Conservation (phyloP, 352 stramenopile genomes). For the Globisporangium nagaii region DNA sequence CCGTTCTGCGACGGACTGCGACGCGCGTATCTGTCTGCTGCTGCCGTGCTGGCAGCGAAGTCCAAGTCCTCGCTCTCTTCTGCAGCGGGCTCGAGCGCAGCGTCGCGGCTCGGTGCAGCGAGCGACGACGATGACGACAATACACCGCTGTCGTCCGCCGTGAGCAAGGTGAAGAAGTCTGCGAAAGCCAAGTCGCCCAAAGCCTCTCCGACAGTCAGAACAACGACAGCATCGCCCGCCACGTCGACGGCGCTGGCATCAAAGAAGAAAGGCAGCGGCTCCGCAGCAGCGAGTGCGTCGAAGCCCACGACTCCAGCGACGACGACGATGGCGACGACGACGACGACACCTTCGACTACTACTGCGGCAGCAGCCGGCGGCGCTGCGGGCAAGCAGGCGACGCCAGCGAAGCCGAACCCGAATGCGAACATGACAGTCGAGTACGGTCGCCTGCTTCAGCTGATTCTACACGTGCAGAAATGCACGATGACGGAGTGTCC, state of each 20-base stretch:
- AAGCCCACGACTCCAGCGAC: constrained; percentile 13
- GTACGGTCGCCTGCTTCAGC: constrained; percentile 77
- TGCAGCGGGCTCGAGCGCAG: constrained; percentile 4
- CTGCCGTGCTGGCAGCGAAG: constrained; percentile 22
- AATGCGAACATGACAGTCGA: constrained; percentile 71
- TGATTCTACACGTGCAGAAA: constrained; percentile 84
- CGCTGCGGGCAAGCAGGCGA: constrained; percentile 17
- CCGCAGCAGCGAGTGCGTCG: constrained; percentile 4
- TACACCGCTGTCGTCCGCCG: constrained; percentile 56
- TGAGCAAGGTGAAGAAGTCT: constrained; percentile 60
- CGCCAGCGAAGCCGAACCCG: constrained; percentile 27
- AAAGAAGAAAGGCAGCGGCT: constrained; percentile 26
- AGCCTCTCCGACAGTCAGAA: constrained; percentile 17
- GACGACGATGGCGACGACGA: constrained; percentile 11
- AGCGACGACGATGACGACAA: constrained; percentile 74
- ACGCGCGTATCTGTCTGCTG: constrained; percentile 44
- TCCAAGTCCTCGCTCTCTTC: constrained; percentile 25
- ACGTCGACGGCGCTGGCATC: neutral
- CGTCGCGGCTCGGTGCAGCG: constrained; percentile 6
- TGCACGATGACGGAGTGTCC: constrained; percentile 55
- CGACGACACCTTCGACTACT: constrained; percentile 7
- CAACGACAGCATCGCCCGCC: constrained; percentile 1
- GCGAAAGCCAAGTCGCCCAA: constrained; percentile 63
- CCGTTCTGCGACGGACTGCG: constrained; percentile 78
- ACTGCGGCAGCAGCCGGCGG: constrained; percentile 6